A percentile compares a stretch with the other conserved stretches of the same genome.
Conservation (phyloP, 2,329 filamentous ascomycete species). For the Cryphonectria nitschkei region DNA sequence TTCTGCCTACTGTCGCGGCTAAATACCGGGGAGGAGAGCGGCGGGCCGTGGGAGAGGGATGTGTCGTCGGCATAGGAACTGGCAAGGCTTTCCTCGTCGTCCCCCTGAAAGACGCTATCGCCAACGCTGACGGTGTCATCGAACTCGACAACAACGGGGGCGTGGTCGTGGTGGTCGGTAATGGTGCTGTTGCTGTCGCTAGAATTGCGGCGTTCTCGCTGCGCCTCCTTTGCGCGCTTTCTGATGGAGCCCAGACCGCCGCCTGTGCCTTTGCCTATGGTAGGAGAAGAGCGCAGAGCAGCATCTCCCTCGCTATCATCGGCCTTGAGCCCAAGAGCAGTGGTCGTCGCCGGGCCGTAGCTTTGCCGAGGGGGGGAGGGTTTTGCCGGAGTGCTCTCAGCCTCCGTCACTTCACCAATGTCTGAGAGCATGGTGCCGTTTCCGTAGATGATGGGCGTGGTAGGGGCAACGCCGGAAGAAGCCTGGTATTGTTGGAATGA, state of each 20-base stretch:
- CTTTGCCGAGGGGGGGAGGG: constrained; percentile 40
- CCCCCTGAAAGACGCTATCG: constrained; percentile 68
- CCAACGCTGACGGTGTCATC: constrained; percentile 65
- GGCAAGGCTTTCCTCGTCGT: constrained; percentile 69
- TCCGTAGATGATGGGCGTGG: constrained; percentile 69
- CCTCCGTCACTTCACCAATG: constrained; percentile 31
- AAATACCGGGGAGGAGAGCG: constrained; percentile 14
- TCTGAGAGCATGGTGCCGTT: constrained; percentile 69
- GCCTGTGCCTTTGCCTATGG: constrained; percentile 39
- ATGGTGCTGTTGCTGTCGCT: constrained; percentile 66
- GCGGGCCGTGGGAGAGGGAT: constrained; percentile 20
- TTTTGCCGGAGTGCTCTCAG: constrained; percentile 38
- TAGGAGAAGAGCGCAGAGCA: constrained; percentile 49
- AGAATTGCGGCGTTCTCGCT: constrained; percentile 57
- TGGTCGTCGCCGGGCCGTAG: constrained; percentile 24
- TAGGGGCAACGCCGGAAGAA: constrained; percentile 52
- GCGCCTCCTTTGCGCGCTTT: constrained; percentile 46
- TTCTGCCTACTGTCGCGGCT: constrained; percentile 54
- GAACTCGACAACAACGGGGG: constrained; percentile 59
- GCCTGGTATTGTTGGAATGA: constrained; percentile 38
- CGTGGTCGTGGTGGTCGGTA: constrained; percentile 53
- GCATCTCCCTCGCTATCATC: constrained; percentile 39
- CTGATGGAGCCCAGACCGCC: constrained; percentile 44
- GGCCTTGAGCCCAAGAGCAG: constrained; percentile 36
- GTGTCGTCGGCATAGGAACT: constrained; percentile 57